These are phyloP conservation scores for Silybum marianum DNA, from an alignment of 129 eudicot genomes.

Conservation along the genomic window DNA sequence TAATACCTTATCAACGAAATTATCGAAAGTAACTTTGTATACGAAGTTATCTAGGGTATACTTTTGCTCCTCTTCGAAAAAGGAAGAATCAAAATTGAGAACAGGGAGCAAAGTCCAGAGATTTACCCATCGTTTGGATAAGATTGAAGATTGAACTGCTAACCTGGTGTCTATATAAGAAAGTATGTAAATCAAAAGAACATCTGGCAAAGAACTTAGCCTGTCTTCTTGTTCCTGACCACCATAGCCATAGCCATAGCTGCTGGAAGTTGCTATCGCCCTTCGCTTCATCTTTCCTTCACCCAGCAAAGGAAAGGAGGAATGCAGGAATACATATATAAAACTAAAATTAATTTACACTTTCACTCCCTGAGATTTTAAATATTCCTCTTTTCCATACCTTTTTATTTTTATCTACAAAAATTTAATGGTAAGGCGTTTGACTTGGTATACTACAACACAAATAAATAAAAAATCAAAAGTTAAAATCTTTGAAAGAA, in stretches of 20 bases:
- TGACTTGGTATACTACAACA: too few species aligned
- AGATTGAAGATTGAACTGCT: slow-evolving; percentile 19
- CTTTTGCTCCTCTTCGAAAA: neutral
- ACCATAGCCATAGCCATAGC: slow-evolving; percentile 15
- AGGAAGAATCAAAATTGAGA: slow-evolving; percentile 25
- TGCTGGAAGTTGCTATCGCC: neutral
- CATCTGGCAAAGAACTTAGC: slow-evolving; percentile 26
- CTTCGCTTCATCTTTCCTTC: slow-evolving; percentile 18
- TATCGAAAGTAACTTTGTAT: slow-evolving; percentile 13
- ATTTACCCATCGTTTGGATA: slow-evolving; percentile 35
- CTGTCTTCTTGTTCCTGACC: slow-evolving; percentile 24
- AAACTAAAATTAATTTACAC: neutral
- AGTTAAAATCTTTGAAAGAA: too few species aligned
- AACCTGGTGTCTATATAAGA: slow-evolving; percentile 29
- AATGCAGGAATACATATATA: neutral
- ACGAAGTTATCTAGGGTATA: neutral
- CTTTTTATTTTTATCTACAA: too few species aligned
- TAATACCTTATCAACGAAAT: slow-evolving; percentile 19
- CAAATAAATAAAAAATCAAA: too few species aligned
- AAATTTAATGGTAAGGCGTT: too few species aligned
- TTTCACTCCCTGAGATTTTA: neutral
- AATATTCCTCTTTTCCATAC: too few species aligned
- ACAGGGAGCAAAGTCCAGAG: slow-evolving; percentile 34
- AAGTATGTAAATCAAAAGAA: slow-evolving; percentile 20
- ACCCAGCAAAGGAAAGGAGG: neutral